phyloP scores from a whole-genome alignment of 306 rosid genomes.

The Cicer pinnatifidum region DNA sequence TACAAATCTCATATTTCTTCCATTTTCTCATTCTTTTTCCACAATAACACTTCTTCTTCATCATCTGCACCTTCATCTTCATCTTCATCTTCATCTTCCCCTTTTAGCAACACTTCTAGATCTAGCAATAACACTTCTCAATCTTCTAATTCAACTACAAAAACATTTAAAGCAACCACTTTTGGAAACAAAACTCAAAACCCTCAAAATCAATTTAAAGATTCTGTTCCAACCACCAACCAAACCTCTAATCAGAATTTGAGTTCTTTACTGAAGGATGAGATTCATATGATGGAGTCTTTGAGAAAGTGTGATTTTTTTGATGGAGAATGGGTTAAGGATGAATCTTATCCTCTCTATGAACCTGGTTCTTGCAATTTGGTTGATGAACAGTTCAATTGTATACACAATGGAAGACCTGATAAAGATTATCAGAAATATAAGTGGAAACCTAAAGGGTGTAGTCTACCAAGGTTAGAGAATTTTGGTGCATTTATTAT shows the following conservation, averaged over 20 bases:
- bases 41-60: constrained; percentile 50
- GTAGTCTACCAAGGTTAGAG: constrained; percentile 79
- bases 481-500: constrained; percentile 12
- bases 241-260: constrained; percentile 25
- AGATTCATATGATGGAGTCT: constrained; percentile 45
- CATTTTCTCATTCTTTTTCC: constrained; percentile 56
- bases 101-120: constrained; percentile 49
- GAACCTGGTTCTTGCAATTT: constrained; percentile 76
- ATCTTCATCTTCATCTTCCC: neutral
- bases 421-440: constrained; percentile 68
- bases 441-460: constrained; percentile 86
- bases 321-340: constrained; percentile 82
- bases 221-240: constrained; percentile 6
- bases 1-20: constrained; percentile 60
- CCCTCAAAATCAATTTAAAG: constrained; percentile 4
- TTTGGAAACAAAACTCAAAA: constrained; percentile 45
- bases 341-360: constrained; percentile 74
- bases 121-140: constrained; percentile 52
- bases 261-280: neutral
- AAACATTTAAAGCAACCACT: constrained; percentile 34
- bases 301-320: constrained; percentile 73
- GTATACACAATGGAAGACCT: constrained; percentile 76
- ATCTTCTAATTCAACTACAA: constrained; percentile 21
- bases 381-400: constrained; percentile 80
- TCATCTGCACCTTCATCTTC: constrained; percentile 7